Percentiles rank a stretch among this genome's conserved stretches.
These are phyloP conservation scores for Penicillium waksmanii DNA, from an alignment of 495 filamentous ascomycete species.

Conservation along the genomic window DNA sequence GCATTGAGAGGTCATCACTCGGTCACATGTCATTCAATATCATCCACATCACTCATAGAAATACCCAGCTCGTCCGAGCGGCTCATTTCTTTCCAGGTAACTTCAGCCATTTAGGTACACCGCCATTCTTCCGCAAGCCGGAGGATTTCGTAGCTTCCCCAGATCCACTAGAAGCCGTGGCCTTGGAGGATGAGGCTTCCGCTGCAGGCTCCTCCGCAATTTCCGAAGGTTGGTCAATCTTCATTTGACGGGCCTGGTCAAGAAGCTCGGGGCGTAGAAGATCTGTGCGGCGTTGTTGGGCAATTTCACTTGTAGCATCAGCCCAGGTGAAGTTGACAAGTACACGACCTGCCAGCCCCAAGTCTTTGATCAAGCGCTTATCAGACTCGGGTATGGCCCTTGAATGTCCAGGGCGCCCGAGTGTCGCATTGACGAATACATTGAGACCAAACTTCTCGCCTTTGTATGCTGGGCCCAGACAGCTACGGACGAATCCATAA, in stretches of 20 bases:
- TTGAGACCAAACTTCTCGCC: constrained; percentile 57
- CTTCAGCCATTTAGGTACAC: constrained; percentile 73
- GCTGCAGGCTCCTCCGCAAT: constrained; percentile 45
- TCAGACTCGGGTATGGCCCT: constrained; percentile 49
- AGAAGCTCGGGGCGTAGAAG: constrained; percentile 70
- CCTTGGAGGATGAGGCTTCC: constrained; percentile 31
- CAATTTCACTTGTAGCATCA: constrained; percentile 54
- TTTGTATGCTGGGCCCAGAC: constrained; percentile 37
- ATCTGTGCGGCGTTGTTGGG: constrained; percentile 36
- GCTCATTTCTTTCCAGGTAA: constrained; percentile 59
- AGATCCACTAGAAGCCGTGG: constrained; percentile 31
- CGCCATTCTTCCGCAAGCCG: constrained; percentile 45
- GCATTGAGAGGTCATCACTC: background rate
- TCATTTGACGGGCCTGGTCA: constrained; percentile 67
- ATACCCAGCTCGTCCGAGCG: background rate
- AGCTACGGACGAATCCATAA: constrained; percentile 66
- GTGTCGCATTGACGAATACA: constrained; percentile 27
- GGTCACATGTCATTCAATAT: constrained; percentile 6
- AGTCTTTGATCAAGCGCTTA: constrained; percentile 68
- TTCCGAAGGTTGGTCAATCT: constrained; percentile 52
- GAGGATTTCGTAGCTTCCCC: constrained; percentile 48
- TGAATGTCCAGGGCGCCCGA: constrained; percentile 29
- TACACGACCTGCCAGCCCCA: constrained; percentile 68
- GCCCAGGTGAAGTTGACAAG: constrained; percentile 82
- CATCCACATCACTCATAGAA: constrained; percentile 16